Evolutionary conservation across 768 basidiomycete genomes (phyloP).

Genomic region (Leccinum barrowsii): DNA sequence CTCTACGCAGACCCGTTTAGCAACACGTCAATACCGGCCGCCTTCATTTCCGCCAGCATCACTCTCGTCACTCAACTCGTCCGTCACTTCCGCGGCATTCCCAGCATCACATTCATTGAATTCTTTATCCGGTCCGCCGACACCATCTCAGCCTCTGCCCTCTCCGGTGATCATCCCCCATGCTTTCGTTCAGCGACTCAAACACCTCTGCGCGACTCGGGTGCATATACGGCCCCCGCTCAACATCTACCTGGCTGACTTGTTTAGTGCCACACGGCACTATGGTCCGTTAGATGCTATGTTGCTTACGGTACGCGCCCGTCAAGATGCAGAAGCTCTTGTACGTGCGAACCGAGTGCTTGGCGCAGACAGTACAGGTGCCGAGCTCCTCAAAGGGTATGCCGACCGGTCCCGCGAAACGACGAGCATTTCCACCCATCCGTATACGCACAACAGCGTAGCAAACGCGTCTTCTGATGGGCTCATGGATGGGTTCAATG

Average conservation of each 20-base stretch:
- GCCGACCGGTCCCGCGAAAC: conserved; percentile 21
- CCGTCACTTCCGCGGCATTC: conserved; percentile 28
- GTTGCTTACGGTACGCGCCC: conserved; percentile 58
- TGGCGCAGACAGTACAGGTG: conserved; percentile 56
- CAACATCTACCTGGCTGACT: conserved; percentile 63
- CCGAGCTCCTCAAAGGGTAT: conserved; percentile 46
- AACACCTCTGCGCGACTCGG: conserved; percentile 28
- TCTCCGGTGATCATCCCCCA: conserved; percentile 33
- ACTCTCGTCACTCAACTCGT: conserved; percentile 27
- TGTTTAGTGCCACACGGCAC: conserved; percentile 73
- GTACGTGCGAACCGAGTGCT: conserved; percentile 65
- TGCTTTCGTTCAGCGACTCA: conserved; percentile 28
- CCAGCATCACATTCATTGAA: conserved; percentile 12
- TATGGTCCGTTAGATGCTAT: conserved; percentile 66
- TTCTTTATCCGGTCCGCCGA: conserved; percentile 26
- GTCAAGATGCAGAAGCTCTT: conserved; percentile 64
- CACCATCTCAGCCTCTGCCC: conserved; percentile 11
- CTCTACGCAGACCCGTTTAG: conserved; percentile 36
- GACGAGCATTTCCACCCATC: conserved; percentile 17
- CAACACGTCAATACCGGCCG: conserved; percentile 33
- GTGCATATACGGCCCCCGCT: conserved; percentile 51
- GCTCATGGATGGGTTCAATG: conserved; percentile 18
- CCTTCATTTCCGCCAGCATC: conserved; percentile 28
- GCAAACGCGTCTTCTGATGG: conserved; percentile 21
- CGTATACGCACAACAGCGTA: conserved; percentile 14